These are phyloP conservation scores for Cryptococcus neoformans DNA, from an alignment of 1,284 basidiomycete genomes.

Conservation along the genomic window DNA sequence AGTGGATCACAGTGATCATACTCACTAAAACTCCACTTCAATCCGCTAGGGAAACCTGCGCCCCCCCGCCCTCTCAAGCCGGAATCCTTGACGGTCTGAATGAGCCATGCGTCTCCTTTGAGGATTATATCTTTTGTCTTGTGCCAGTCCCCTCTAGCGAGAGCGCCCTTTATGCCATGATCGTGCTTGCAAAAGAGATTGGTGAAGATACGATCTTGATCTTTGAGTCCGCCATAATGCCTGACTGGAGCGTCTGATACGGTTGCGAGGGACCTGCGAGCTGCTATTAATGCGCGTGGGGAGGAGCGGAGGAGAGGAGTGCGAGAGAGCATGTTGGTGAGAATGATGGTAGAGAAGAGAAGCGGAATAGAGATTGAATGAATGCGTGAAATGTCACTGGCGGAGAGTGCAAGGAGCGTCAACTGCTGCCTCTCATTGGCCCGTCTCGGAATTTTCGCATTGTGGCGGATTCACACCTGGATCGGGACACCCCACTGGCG, in stretches of 20 bases:
- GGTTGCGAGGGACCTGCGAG: slow-evolving; percentile 60
- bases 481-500: too few species aligned
- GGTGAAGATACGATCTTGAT: slow-evolving; percentile 91
- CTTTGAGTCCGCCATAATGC: slow-evolving; percentile 83
- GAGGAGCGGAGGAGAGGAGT: neutral
- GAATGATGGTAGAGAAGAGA: neutral
- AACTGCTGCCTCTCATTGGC: too few species aligned
- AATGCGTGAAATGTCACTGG: neutral
- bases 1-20: slow-evolving; percentile 49
- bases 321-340: neutral
- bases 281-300: neutral
- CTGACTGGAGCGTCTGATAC: slow-evolving; percentile 71
- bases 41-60: slow-evolving; percentile 93
- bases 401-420: neutral
- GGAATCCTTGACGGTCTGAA: slow-evolving; percentile 92
- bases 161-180: slow-evolving; percentile 82
- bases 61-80: slow-evolving; percentile 95
- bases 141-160: slow-evolving; percentile 96
- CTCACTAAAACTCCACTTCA: slow-evolving; percentile 92
- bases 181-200: slow-evolving; percentile 83
- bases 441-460: too few species aligned
- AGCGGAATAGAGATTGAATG: neutral
- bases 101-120: slow-evolving; percentile 98
- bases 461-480: too few species aligned
- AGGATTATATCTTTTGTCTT: slow-evolving; percentile 91